Evolutionary conservation across 1,284 basidiomycete genomes (phyloP).

Genomic region (Cystobasidium sp.): DNA sequence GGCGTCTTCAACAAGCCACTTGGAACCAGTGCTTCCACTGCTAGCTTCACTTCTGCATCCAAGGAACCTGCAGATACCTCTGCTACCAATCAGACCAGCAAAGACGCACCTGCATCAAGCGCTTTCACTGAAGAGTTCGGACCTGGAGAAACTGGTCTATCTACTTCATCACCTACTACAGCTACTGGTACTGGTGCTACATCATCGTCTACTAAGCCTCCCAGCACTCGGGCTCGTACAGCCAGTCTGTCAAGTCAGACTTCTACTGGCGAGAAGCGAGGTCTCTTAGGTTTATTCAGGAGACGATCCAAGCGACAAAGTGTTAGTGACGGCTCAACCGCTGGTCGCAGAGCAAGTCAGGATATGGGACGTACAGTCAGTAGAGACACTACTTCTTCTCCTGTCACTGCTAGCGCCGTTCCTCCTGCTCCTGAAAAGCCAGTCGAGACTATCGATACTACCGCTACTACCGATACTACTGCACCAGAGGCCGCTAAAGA

Average conservation of each 20-base stretch:
- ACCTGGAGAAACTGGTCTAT: conserved; percentile 2
- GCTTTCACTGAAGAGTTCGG: conserved; percentile 37
- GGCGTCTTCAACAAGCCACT: conserved; percentile 25
- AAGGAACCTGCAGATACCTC: conserved; percentile 4
- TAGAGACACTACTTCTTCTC: conserved; percentile 6
- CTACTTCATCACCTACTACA: conserved; percentile 8
- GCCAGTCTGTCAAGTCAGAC: conserved; percentile 67
- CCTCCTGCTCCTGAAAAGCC: conserved; percentile 15
- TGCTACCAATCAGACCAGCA: conserved; percentile 9
- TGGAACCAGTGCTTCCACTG: conserved; percentile 2
- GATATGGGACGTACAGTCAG: conserved; percentile 25
- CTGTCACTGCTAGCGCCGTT: conserved; percentile 15
- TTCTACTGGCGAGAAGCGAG: conserved; percentile 98
- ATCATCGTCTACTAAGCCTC: conserved; percentile 1
- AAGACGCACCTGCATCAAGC: conserved; percentile 16
- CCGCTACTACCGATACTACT: neutral
- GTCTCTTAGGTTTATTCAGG: conserved; percentile 69
- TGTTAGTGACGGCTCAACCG: conserved; percentile 9
- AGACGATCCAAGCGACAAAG: conserved; percentile 36
- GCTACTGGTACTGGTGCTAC: neutral
- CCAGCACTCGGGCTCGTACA: conserved; percentile 16
- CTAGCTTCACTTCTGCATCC: neutral
- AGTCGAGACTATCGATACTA: conserved; percentile 6
- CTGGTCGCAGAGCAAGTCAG: conserved; percentile 15
- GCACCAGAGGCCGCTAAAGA: conserved; percentile 1